phyloP scores from a whole-genome alignment of 2,329 filamentous ascomycete genomes.

The Ambrosiella beaveri region DNA sequence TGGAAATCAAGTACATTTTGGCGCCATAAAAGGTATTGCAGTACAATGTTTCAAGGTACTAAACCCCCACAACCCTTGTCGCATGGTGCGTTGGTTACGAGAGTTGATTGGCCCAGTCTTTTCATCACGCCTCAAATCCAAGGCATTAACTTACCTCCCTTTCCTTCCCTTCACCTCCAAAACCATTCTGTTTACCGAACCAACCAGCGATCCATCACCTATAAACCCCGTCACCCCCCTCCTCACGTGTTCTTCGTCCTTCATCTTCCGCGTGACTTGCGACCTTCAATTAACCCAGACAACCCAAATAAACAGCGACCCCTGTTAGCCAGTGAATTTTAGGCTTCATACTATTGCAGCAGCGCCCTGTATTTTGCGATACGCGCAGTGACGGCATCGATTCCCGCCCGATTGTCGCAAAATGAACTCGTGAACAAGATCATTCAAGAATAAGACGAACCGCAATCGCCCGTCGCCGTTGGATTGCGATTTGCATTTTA shows the following conservation, averaged over 20 bases:
- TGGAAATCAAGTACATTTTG: no score
- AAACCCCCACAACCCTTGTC: background rate
- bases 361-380: background rate
- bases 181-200: background rate
- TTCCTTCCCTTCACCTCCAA: background rate
- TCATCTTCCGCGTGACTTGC: slow-evolving; percentile 23
- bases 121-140: background rate
- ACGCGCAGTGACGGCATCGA: background rate
- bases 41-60: background rate
- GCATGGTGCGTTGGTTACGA: slow-evolving; percentile 2
- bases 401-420: background rate
- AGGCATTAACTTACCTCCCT: background rate
- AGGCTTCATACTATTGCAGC: background rate
- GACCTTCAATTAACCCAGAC: slow-evolving; percentile 10
- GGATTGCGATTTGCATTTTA: background rate
- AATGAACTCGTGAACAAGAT: background rate
- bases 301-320: background rate
- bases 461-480: background rate
- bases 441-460: background rate
- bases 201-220: background rate
- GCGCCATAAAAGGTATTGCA: background rate
- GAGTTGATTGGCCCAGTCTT: slow-evolving; percentile 7
- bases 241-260: slow-evolving; percentile 25
- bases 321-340: background rate
- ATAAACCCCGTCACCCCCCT: slow-evolving; percentile 19